Evolutionary conservation across 768 basidiomycete genomes (phyloP), one percentile per base, ranked within the genome.

Genomic region (Dioszegia hungarica): DNA sequence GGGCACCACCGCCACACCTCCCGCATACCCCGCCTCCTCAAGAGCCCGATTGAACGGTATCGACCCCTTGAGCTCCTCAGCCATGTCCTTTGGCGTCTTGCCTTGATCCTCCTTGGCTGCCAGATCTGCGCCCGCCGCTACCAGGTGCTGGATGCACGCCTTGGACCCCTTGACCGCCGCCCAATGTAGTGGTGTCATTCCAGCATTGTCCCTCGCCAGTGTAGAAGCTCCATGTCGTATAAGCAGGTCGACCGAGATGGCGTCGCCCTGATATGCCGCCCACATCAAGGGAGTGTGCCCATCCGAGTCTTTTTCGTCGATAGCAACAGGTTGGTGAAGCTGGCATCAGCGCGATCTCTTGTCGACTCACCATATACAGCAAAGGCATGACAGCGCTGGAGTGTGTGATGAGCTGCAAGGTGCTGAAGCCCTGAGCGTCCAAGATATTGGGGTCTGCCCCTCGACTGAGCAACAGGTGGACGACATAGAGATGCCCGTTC

Each of bases 191-290:
- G 94, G 89, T 0, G 90, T 82, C 49, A 99, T 81, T 0, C 91
- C 93, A 0, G 82, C 78, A 66, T 89, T 85, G 72, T 98, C 95
- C 33, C 82, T 82, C 12, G 86, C 75, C 57, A 84, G 84, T 0
- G 86, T 80, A 56, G 84, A 88, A 1, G 95, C 92, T 2, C 90
- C 90, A 63, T 93, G 89, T 54, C 85, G 83, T 49, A 99, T 81
- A 38, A 99, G 78, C 43, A 98, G 76, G 61, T 97, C 92, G 5
- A 98, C 92, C 2, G 89, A 90, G 31, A 98, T 82, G 1, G 91
- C 92, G 70, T 99, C 95, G 43, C 95, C 95, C 74, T 99, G 95
- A 76, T 98, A 99, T 9, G 91, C 90, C 5, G 95, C 95, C 95
- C 95, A 99, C 90, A 97, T 95, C 47, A 98, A 81, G 0, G 89